Evolutionary conservation across 1,139 yeast genomes (phyloP).

Genomic region (Debaryomyces sp.): DNA sequence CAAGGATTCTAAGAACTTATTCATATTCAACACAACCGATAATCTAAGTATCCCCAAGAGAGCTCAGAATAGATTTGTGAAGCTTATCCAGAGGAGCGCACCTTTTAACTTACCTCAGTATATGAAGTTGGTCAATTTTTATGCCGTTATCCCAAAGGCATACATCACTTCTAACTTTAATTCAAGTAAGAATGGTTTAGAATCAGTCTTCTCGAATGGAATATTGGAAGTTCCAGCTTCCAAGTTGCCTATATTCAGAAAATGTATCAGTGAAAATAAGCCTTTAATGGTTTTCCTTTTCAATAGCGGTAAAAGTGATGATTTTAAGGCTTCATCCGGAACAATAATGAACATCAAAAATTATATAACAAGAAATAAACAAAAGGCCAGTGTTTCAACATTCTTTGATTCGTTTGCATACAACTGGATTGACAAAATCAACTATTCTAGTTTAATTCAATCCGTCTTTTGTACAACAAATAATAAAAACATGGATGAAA

Average conservation of each 20-base stretch:
- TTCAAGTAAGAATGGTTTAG: slow-evolving; percentile 6
- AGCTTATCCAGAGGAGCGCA: slow-evolving; percentile 20
- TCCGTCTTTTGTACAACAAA: slow-evolving; percentile 47
- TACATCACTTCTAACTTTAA: slow-evolving; percentile 11
- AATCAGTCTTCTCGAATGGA: slow-evolving; percentile 21
- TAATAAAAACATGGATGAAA: slow-evolving; percentile 18
- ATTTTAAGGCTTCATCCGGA: slow-evolving; percentile 13
- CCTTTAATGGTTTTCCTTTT: slow-evolving; percentile 41
- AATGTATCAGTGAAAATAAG: slow-evolving; percentile 21
- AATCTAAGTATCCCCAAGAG: slow-evolving; percentile 17
- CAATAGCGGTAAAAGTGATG: slow-evolving; percentile 18
- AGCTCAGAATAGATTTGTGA: slow-evolving; percentile 4
- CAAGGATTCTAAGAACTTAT: slow-evolving; percentile 30
- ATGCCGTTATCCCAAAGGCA: slow-evolving; percentile 32
- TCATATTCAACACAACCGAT: slow-evolving; percentile 35
- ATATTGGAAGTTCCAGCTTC: slow-evolving; percentile 20
- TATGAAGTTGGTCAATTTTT: slow-evolving; percentile 32
- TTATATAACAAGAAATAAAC: slow-evolving; percentile 19
- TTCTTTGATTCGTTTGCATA: slow-evolving; percentile 47
- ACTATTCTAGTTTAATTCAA: slow-evolving; percentile 35
- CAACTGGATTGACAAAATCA: slow-evolving; percentile 37
- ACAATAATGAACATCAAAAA: slow-evolving; percentile 26
- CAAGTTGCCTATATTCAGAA: slow-evolving; percentile 25
- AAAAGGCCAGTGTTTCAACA: slow-evolving; percentile 22
- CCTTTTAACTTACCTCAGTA: slow-evolving; percentile 40